Evolutionary conservation across 2,329 filamentous ascomycete species (phyloP), one percentile per base, ranked within the genome.

Genomic region (Thermomyces lanuginosus): DNA sequence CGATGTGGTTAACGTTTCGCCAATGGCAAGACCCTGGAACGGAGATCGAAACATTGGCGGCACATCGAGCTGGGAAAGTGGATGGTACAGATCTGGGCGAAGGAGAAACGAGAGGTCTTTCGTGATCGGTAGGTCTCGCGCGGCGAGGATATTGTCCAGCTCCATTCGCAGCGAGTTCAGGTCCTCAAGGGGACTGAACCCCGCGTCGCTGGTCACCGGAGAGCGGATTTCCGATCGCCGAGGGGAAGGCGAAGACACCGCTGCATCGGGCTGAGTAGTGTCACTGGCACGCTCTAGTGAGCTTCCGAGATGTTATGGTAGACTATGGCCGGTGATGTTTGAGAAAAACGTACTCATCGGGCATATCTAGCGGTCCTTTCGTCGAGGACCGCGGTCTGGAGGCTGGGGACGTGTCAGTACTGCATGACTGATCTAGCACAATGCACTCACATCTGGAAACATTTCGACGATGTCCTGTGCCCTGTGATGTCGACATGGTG

Each of bases 21-120:
- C 64, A 0, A 70, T 56, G 1, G 61, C 49, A 1, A 80, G 74
- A 36, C 74, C 69, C 34, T 73, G 63, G 11, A 70, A 51, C 0
- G 79, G 68, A 36, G 69, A 68, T 34, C 79, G 71, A 49, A 92
- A 86, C 3, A 81, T 56, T 5, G 56, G 54, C 3, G 69, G 66
- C 22, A 71, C 55, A 26, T 66, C 59, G 22, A 71, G 63, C 9
- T 66, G 66, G 1, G 76, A 73, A 13, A 93, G 61, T 2, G 76
- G 72, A 46, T 92, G 84, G 58, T 86, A 93, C 30, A 84, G 76
- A 36, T 81, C 71, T 3, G 80, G 74, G 11, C 75, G 70, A 7
- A 89, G 67, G 23, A 93, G 71, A 48, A 77, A 86, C 10, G 74
- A 71, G 39, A 92, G 78, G 56, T 92, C 76, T 42, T 79, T 77